Evolutionary conservation across 106 monocot species (phyloP).

Genomic region (Hemerocallis citrina): DNA sequence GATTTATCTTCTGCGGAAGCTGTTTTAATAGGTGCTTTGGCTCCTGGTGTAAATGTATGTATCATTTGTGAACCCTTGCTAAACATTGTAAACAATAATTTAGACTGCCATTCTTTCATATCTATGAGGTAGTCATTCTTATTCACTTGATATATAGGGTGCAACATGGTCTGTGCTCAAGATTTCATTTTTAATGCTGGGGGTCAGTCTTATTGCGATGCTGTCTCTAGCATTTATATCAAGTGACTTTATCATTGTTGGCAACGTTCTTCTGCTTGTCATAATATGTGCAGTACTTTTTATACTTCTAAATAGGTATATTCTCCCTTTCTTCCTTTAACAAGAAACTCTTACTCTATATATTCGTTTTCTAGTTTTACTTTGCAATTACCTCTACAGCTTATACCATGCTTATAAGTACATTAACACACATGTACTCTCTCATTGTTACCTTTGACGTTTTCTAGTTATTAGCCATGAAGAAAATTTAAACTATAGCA

Average conservation of each 20-base stretch:
- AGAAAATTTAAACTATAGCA: too few species aligned
- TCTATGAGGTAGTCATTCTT: not conserved
- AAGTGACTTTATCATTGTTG: conserved; percentile 55
- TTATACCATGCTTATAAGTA: too few species aligned
- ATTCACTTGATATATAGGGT: conserved; percentile 24
- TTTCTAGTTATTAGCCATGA: too few species aligned
- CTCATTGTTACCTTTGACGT: too few species aligned
- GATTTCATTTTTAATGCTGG: conserved; percentile 63
- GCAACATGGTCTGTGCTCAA: conserved; percentile 81
- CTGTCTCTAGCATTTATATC: conserved; percentile 79
- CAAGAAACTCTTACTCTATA: too few species aligned
- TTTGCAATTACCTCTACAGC: not conserved
- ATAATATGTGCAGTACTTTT: conserved; percentile 56
- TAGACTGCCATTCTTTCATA: not conserved
- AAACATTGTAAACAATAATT: not conserved
- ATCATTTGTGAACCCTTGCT: not conserved
- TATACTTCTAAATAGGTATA: conserved; percentile 66
- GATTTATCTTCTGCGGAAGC: conserved; percentile 64
- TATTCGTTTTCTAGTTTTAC: not conserved
- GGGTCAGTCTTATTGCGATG: conserved; percentile 62
- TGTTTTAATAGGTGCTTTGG: conserved; percentile 74
- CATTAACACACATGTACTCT: too few species aligned
- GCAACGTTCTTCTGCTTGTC: conserved; percentile 66
- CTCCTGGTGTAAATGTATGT: conserved; percentile 81
- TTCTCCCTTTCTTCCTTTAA: not conserved